Base-by-base conservation (phyloP, 352 stramenopile species). In the Phytophthora tubulina region DNA sequence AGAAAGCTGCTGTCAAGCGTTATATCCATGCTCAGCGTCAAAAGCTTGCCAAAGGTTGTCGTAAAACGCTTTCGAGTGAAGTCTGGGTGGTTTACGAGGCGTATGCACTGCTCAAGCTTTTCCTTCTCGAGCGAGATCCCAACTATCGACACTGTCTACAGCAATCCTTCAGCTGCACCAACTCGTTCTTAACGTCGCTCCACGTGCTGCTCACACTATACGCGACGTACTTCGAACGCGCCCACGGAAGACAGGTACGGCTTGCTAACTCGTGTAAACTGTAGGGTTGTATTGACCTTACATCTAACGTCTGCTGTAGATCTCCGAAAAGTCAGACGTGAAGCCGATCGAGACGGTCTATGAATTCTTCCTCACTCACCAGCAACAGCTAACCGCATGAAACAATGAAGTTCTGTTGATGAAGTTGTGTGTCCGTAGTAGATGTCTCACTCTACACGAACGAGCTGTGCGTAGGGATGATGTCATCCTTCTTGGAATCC, bases 401-500 rank as follows among this genome's bases (percentile, higher is more conserved):
- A 32, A 14, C 0, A 48, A 30, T 39, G 35, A 64, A 48, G 32
- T 35, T 35, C 46, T 8, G 6, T 15, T 39, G 42, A 45, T 32
- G 48, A 21, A 33, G 27, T 63, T 53, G 14, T 9, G 42, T 36
- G 9, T 49, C n/a, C 3, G 14, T 51, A 53, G 9, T 11, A 49
- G 8, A 44, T 38, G 4, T 10, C 13, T 11, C 52, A 33, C 27
- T 64, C 78, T 74, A 92, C 48, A 92, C 54, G 63, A 81, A 89
- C 44, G 63, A 79, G 44, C 78, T 86, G 72, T 94, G 88, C 2
- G 78, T 89, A 3, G 83, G 85, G 50, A 93, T 92, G 27, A 93
- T 74, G 54, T 94, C 87, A 32, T 86, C 89, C 73, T 94, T 94
- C 73, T 94, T 94, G 14, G 87, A 93, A 70, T 94, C 87, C 46